phyloP scores from a whole-genome alignment of 306 rosid species.

The Vigna mungo region DNA sequence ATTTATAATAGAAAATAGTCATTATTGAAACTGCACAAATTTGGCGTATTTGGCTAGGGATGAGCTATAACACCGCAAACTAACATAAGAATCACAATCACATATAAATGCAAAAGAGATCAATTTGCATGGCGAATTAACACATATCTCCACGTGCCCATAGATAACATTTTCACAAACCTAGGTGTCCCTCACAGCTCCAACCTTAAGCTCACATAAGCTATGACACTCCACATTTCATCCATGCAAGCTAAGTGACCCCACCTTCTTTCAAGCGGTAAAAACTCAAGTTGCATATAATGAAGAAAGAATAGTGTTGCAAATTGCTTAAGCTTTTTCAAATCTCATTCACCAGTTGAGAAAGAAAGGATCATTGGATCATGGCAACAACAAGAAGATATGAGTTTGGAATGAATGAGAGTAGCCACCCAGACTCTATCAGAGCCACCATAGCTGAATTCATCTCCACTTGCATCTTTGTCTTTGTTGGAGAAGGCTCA shows the following conservation, averaged over 20 bases:
- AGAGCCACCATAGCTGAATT: constrained; percentile 86
- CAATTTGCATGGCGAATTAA: neutral
- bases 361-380: neutral
- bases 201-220: constrained; percentile 47
- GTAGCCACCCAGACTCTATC: constrained; percentile 75
- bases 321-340: neutral
- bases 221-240: constrained; percentile 53
- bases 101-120: no score
- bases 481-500: constrained; percentile 89
- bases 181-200: constrained; percentile 55
- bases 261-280: neutral
- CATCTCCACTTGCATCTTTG: constrained; percentile 73
- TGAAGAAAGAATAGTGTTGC: neutral
- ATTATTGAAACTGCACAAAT: no score
- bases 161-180: neutral
- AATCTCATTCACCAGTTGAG: neutral
- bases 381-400: constrained; percentile 69
- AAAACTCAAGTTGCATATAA: neutral
- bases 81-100: no score
- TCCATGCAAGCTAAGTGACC: constrained; percentile 45
- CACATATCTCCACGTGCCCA: constrained; percentile 51
- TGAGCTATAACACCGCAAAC: constrained; percentile 5
- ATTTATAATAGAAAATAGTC: no score
- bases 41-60: neutral
- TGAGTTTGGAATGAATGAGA: constrained; percentile 74